These are phyloP conservation scores for Skeletonema menzelii DNA, from an alignment of 108 stramenopile genomes.

Conservation along the genomic window DNA sequence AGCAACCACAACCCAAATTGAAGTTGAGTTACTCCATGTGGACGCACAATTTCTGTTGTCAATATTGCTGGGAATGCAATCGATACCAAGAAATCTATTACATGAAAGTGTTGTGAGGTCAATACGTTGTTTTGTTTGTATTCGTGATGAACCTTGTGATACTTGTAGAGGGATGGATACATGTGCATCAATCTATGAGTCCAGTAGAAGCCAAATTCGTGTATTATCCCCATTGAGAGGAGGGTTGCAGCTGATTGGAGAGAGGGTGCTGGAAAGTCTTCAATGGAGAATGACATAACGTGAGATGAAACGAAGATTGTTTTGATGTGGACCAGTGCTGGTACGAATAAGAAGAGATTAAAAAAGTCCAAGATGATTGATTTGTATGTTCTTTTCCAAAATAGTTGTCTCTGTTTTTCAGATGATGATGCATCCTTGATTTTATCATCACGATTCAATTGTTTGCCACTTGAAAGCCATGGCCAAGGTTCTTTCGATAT, in stretches of 20 bases:
- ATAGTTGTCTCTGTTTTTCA: not conserved
- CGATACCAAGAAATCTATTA: constrained; percentile 30
- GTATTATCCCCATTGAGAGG: constrained; percentile 13
- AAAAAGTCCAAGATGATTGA: constrained; percentile 11
- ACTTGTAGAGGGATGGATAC: constrained; percentile 35
- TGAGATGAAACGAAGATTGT: not conserved
- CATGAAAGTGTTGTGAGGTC: constrained; percentile 36
- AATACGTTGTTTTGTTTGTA: constrained; percentile 40
- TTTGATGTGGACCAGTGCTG: constrained; percentile 17
- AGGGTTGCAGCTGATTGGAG: constrained; percentile 8
- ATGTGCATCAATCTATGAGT: constrained; percentile 33
- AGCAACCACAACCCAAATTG: constrained; percentile 44
- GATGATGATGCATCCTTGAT: constrained; percentile 1
- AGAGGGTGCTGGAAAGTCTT: constrained; percentile 35
- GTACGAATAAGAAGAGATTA: constrained; percentile 13
- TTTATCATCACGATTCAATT: too few relatives aligned
- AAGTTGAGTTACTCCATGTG: constrained; percentile 35
- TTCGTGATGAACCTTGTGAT: constrained; percentile 49
- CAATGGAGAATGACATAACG: constrained; percentile 24
- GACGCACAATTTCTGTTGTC: constrained; percentile 8
- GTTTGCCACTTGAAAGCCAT: constrained; percentile 4
- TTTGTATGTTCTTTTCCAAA: constrained; percentile 22
- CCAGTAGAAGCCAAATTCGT: constrained; percentile 49
- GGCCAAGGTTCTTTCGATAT: constrained; percentile 42
- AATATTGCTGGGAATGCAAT: constrained; percentile 28